A percentile compares a stretch with the other conserved stretches of the same genome.
These are phyloP conservation scores for Xeromyces bisporus DNA, from an alignment of 495 filamentous ascomycete species.

Conservation along the genomic window DNA sequence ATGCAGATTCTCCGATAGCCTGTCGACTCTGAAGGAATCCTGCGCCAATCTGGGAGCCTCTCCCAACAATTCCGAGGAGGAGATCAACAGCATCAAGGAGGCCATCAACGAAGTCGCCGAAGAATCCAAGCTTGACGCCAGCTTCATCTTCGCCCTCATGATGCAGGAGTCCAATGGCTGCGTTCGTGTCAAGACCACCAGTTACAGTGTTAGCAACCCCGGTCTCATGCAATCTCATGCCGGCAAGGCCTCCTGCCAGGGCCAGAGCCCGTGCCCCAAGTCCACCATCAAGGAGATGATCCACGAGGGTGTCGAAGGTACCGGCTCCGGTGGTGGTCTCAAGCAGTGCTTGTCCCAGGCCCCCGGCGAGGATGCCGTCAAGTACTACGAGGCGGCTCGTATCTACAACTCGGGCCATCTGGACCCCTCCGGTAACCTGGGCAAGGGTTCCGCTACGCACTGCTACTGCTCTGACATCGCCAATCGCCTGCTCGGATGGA, in stretches of 20 bases:
- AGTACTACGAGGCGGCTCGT: slow-evolving; percentile 34
- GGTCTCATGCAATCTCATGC: slow-evolving; percentile 40
- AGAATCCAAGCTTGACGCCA: slow-evolving; percentile 29
- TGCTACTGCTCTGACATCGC: slow-evolving; percentile 42
- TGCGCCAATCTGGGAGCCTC: slow-evolving; percentile 22
- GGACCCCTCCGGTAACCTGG: slow-evolving; percentile 27
- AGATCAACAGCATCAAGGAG: slow-evolving; percentile 22
- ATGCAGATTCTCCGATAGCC: slow-evolving; percentile 26
- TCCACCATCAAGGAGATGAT: slow-evolving; percentile 32
- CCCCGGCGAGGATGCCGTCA: slow-evolving; percentile 12
- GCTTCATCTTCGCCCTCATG: slow-evolving; percentile 40
- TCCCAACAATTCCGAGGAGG: slow-evolving; percentile 21
- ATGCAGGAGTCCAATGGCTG: slow-evolving; percentile 46
- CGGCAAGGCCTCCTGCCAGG: slow-evolving; percentile 30
- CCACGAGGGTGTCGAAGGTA: slow-evolving; percentile 26
- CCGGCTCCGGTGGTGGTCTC: slow-evolving; percentile 25
- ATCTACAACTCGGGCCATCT: slow-evolving; percentile 43
- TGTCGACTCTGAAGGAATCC: slow-evolving; percentile 19
- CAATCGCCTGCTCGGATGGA: slow-evolving; percentile 39
- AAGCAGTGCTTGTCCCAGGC: slow-evolving; percentile 15
- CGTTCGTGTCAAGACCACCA: slow-evolving; percentile 33
- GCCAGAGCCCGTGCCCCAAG: slow-evolving; percentile 28
- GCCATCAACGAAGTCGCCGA: slow-evolving; percentile 23
- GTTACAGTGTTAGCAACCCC: slow-evolving; percentile 30
- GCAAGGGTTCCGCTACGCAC: slow-evolving; percentile 31